A percentile compares a stretch with the other conserved stretches of the same genome.
phyloP scores from a whole-genome alignment of 768 basidiomycete species.

The Pholiota conissans region DNA sequence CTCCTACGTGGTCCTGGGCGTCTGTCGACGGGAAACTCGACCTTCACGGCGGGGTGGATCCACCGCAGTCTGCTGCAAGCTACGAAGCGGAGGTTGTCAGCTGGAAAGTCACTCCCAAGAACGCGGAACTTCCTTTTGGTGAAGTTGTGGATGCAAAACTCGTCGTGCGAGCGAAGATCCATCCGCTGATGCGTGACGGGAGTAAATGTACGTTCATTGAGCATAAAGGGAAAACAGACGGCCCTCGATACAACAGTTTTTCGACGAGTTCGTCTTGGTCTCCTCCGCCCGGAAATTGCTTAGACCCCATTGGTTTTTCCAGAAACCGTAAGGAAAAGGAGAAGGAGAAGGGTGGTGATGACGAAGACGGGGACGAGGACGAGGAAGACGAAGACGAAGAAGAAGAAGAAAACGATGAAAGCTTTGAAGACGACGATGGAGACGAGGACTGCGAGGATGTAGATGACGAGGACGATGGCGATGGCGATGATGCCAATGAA shows the following conservation, averaged over 20 bases:
- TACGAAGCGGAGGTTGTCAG: neutral
- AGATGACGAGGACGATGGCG: neutral
- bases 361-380: neutral
- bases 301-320: neutral
- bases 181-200: neutral
- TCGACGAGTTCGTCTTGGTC: neutral
- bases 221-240: neutral
- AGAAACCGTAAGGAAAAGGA: too few relatives aligned
- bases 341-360: neutral
- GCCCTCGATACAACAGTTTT: neutral
- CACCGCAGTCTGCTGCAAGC: neutral
- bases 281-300: neutral
- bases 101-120: neutral
- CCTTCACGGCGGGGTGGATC: neutral
- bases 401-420: neutral
- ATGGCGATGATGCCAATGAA: neutral
- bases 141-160: neutral
- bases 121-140: neutral
- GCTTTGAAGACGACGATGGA: neutral
- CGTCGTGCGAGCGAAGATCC: neutral
- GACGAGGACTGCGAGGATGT: neutral
- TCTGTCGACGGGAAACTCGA: neutral
- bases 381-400: neutral
- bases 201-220: neutral
- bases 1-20: conserved; percentile 10